phyloP scores from a whole-genome alignment of 164 flowering plant species.

The Vitis rotundifolia region DNA sequence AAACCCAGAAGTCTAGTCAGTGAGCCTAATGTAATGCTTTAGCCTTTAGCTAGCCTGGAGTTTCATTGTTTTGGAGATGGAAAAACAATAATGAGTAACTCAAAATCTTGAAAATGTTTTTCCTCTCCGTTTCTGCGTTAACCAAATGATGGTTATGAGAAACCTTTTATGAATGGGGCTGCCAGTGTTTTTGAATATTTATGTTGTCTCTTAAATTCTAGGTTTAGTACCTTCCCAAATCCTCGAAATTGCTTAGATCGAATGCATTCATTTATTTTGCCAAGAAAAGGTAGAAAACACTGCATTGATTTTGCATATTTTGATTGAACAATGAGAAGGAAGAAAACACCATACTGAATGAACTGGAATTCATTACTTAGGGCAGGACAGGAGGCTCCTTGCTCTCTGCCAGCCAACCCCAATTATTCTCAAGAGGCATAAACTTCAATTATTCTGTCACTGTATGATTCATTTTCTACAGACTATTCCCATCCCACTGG shows the following conservation, averaged over 20 bases:
- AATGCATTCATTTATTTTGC: background rate
- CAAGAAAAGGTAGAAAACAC: background rate
- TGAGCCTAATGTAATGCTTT: too few species aligned
- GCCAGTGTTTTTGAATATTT: too few species aligned
- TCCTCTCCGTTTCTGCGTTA: background rate
- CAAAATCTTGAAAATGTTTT: too few species aligned
- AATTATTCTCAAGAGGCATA: background rate
- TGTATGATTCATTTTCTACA: slow-evolving; percentile 48
- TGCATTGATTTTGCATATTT: background rate
- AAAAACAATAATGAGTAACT: too few species aligned
- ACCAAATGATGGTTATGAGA: background rate
- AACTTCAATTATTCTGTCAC: background rate
- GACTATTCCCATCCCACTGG: slow-evolving; percentile 55
- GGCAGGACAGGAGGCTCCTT: too few species aligned
- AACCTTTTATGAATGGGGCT: too few species aligned
- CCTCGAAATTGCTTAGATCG: background rate
- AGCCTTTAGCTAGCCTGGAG: too few species aligned
- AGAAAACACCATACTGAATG: background rate
- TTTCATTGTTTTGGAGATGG: too few species aligned
- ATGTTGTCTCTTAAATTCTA: too few species aligned
- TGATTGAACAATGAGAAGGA: background rate
- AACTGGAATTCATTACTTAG: too few species aligned
- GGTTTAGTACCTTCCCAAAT: background rate
- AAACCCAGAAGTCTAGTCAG: too few species aligned
- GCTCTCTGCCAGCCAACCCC: too few species aligned